Base-by-base conservation (phyloP, 1,284 basidiomycete genomes). In the Neonothopanus nambi region DNA sequence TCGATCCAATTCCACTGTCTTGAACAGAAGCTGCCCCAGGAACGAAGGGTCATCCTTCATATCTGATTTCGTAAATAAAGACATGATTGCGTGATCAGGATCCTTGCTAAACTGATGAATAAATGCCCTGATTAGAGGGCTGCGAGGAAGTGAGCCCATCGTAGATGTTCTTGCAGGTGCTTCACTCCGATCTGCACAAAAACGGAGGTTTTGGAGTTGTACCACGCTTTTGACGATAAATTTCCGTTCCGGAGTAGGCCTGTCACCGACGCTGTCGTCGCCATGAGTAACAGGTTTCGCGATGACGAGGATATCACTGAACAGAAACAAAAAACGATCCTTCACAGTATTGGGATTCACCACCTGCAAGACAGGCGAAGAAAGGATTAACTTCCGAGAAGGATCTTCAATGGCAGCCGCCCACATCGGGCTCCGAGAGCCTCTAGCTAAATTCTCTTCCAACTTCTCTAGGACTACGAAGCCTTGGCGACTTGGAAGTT, bases 301-400 rank as follows among this genome's bases (percentile, higher is more conserved):
- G 57, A 99, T 85, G 66, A 99, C 83, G 41, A 99, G 80, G 44
- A 98, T 80, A 67, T 99, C 97, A 66, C 79, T 92, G 79, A 99
- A 99, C 20, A 99, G 78, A 73, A 98, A 95, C 12, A 99, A 79
- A 74, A 93, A 95, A 8, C 96, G 87, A 66, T 98, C 95, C 69
- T 99, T 98, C 70, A 97, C 91, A 1, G 91, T 95, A 63, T 95
- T 91, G 33, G 87, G 80, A 70, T 95, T 95, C 63, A 94, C 93
- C 5, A 98, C 93, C 70, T 99, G 96, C 15, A 98, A 77, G 13
- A 97, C 91, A 2, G 94, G 90, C 5, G 90, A 89, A 3, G 89
- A 88, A 37, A 94, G 75, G 15, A 97, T 72, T 21, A 98, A 73
- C 66, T 89, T 93, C 39, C 96, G 81, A 4, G 91, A 90, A 17